Conservation (phyloP, 352 stramenopile genomes). For the Albugo candida region DNA sequence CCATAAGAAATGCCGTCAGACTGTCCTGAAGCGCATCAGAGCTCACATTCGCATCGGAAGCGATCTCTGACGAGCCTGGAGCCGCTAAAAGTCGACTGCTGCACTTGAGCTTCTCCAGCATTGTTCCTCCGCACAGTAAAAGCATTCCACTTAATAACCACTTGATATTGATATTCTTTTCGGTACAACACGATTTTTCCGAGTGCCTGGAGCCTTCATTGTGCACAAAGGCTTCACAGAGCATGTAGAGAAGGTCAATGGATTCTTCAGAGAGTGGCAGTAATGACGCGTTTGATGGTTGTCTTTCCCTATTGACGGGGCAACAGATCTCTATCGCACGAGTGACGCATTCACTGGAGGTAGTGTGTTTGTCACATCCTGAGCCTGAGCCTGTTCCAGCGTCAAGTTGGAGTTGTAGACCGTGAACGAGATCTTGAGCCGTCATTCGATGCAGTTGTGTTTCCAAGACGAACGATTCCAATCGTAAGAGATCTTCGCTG, state of each 20-base stretch:
- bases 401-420: too few relatives aligned
- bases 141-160: constrained; percentile 40
- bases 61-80: background rate
- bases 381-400: too few relatives aligned
- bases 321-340: too few relatives aligned
- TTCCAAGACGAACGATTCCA: constrained; percentile 45
- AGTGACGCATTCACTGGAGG: too few relatives aligned
- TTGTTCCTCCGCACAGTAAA: constrained; percentile 36
- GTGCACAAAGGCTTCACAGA: constrained; percentile 44
- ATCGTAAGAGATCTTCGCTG: constrained; percentile 43
- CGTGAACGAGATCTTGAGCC: too few relatives aligned
- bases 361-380: too few relatives aligned
- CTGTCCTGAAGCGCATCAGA: constrained; percentile 30
- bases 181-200: constrained; percentile 2
- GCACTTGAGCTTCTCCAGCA: constrained; percentile 18
- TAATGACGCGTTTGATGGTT: too few relatives aligned
- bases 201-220: constrained; percentile 13
- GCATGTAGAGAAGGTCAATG: constrained; percentile 31
- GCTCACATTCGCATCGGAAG: constrained; percentile 13
- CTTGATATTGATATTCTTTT: constrained; percentile 28
- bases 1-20: constrained; percentile 20
- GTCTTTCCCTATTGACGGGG: too few relatives aligned
- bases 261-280: constrained; percentile 16
- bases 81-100: constrained; percentile 5
- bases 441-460: constrained; percentile 34